Conservation (phyloP, 352 stramenopile species). For the Pythium biforme region DNA sequence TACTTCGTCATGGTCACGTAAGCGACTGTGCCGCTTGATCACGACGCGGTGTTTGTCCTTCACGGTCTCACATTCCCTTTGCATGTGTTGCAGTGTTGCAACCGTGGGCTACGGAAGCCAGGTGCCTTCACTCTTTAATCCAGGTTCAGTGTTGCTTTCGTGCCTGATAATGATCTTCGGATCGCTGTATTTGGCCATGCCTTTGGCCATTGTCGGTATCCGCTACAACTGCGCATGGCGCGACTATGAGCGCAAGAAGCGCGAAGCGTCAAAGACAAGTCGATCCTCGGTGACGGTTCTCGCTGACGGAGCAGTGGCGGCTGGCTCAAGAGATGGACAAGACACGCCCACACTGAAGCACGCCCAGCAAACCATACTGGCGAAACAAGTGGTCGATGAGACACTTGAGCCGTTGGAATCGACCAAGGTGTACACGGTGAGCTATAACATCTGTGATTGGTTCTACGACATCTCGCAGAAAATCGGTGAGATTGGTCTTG, state of each 20-base stretch:
- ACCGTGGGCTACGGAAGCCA: constrained; percentile 78
- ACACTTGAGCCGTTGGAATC: constrained; percentile 35
- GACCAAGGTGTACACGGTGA: constrained; percentile 23
- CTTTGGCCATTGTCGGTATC: constrained; percentile 74
- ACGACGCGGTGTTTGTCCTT: constrained; percentile 23
- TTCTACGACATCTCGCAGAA: constrained; percentile 39
- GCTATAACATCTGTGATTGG: constrained; percentile 34
- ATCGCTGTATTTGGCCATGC: constrained; percentile 80
- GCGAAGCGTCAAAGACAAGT: constrained; percentile 53
- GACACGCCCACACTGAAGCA: not conserved
- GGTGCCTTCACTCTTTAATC: constrained; percentile 58
- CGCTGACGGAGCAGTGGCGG: constrained; percentile 5
- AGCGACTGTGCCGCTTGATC: too few species aligned
- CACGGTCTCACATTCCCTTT: too few species aligned
- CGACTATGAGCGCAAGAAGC: constrained; percentile 50
- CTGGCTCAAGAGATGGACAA: constrained; percentile 15
- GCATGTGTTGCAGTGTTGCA: constrained; percentile 43
- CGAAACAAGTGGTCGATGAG: constrained; percentile 17
- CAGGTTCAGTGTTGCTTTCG: constrained; percentile 43
- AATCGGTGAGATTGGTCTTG: constrained; percentile 10
- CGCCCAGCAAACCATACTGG: not conserved
- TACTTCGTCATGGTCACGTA: constrained; percentile 89
- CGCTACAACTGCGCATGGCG: constrained; percentile 75
- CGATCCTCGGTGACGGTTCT: constrained; percentile 30
- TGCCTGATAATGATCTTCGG: constrained; percentile 74